Evolutionary conservation across 2,329 filamentous ascomycete genomes (phyloP), one percentile per base, ranked within the genome.

Genomic region (Trichophyton mentagrophytes): DNA sequence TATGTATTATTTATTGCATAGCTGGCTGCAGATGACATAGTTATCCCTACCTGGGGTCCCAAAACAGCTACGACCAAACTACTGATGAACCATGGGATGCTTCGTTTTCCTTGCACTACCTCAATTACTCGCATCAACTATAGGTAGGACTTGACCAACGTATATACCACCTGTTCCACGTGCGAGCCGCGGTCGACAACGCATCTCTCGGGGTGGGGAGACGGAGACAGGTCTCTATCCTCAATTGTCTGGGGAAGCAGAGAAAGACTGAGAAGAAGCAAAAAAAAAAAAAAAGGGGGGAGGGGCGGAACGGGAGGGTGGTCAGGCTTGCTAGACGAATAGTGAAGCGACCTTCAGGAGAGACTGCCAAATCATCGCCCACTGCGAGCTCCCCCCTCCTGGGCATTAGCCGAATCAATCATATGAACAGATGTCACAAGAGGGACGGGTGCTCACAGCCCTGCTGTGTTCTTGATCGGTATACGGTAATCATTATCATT

Each of bases 161-260:
- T 55, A 55, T 27, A n/a, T 55, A 55, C 49, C 49, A 55, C 49
- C 49, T 55, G 49, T 55, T 55, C 49, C 49, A 55, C 49, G 49
- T 55, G 49, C 49, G 49, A 55, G 33, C 49, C 49, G 49, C 49
- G 49, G 49, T 55, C 49, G 49, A 55, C 49, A 55, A 55, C 49
- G 15, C 49, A 55, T 15, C 33, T 8, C 6, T 17, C 8, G 20
- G 22, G 33, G 49, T 5, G 49, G 49, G 49, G 47, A 53, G 47
- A 20, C 22, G 49, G 47, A 53, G 47, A 20, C 22, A 53, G 47
- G 20, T 30, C 27, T 9, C 47, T 30, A 13, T 53, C 20, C 22
- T 53, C 9, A 30, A 27, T 30, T 36, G 9, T 36, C 33, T 36
- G 33, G 33, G 33, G 33, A 36, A 36, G 9, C 8, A 36, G 33